Evolutionary conservation across 176 grass and related monocot genomes (phyloP), one percentile per base, ranked within the genome.

Genomic region (Typha latifolia): DNA sequence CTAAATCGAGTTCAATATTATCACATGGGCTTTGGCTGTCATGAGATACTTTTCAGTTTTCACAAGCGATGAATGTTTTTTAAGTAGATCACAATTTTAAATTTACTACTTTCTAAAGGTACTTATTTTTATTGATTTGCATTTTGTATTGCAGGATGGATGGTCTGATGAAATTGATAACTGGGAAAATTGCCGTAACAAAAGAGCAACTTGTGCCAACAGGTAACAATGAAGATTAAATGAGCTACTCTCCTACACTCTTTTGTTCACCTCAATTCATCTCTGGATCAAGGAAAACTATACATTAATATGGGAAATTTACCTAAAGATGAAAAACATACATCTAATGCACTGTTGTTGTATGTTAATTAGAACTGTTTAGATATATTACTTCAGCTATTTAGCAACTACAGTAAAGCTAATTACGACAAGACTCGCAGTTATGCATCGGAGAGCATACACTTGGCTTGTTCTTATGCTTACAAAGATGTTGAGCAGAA

Each of bases 401-500:
- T 3, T 19, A 49, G 2, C 16, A 51, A 68, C 6, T 12, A 3
- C 4, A 20, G 22, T 27, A 6, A 49, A 47, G 4, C n/a, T 67
- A 48, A 20, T 48, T 29, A 48, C 11, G 4, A 48, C 8, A 22
- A 43, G 12, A 49, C 37, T 67, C 49, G 62, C 84, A 99, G 94
- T 63, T 99, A 93, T 23, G 94, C 86, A 6, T 65, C 81, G 9
- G 94, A 99, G 78, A 90, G 94, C 79, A 93, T 90, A 72, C 22
- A 76, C 19, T 63, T 93, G 37, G 24, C 94, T 15, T 99, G 94
- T 63, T 74, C 81, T 57, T 99, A 99, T 48, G 94, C 89, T 20
- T 99, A 93, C 55, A 90, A 90, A 77, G 89, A 99, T 73, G 94
- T 87, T 3, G 81, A 87, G 56, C 84, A 99, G 49, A 47, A 83